Evolutionary conservation across 352 stramenopile genomes (phyloP), one percentile per base, ranked within the genome.

Genomic region (Globisporangium orthogonon): DNA sequence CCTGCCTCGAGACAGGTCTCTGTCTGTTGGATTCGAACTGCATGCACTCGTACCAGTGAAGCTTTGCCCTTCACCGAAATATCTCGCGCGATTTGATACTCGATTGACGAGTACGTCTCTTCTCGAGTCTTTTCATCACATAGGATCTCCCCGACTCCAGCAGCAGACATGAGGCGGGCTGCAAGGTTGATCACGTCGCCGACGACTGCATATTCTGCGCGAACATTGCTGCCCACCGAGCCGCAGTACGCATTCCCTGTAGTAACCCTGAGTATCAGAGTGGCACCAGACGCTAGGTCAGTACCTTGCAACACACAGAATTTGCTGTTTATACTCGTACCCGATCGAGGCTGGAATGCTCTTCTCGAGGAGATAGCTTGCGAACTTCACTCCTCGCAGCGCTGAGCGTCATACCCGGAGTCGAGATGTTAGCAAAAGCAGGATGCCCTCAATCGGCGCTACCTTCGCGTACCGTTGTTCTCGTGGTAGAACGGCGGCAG

Each of bases 101-200:
- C 60, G 18, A 86, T 62, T 17, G 63, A 76, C 37, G 77, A 73
- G 28, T 85, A 78, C 0, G 74, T 83, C 23, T 86, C 76, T 31
- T 73, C 68, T 14, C 76, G 66, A 0, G 82, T 92, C 23, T 73
- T 65, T 45, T 87, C 73, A 43, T 95, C 86, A 33, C 83, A 94
- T 14, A 91, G 60, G n/a, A 92, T 87, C 50, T 83, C 72, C 0
- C 80, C 82, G 0, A 71, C 65, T 4, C 54, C 52, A 0, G 83
- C 83, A 0, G 83, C 66, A 0, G 76, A 71, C 86, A 95, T 95
- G 14, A 95, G 64, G 5, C 86, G 70, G 23, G 84, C 83, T 7
- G 84, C 76, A 10, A 95, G 48, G 55, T 95, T 94, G 54, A 95
- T 91, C 1, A 87, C 78, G 41, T 95, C 82, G 2, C 86, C 86